A percentile compares a stretch with the other conserved stretches of the same genome.
These are phyloP conservation scores for Zygosaccharomyces sapae DNA, from an alignment of 1,139 yeast genomes.

Conservation along the genomic window DNA sequence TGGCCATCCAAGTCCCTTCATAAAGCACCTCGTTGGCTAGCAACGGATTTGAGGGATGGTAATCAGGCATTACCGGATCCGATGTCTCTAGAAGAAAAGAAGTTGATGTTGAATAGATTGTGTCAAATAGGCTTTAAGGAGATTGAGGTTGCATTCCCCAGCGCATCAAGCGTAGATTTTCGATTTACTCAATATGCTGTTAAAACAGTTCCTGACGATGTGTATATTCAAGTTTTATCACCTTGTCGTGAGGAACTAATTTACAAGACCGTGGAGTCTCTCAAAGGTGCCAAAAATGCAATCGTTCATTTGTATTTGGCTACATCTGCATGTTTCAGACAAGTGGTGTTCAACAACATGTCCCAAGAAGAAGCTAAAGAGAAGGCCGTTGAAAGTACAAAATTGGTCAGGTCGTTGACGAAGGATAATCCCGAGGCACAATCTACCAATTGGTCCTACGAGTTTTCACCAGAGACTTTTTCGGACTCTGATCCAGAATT, in stretches of 20 bases:
- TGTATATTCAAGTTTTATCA: slow-evolving; percentile 82
- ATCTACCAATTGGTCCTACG: slow-evolving; percentile 81
- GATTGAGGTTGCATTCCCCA: slow-evolving; percentile 96
- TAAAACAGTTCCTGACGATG: slow-evolving; percentile 90
- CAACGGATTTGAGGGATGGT: slow-evolving; percentile 95
- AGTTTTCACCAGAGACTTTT: slow-evolving; percentile 93
- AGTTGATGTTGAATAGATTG: slow-evolving; percentile 77
- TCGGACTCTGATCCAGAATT: slow-evolving; percentile 83
- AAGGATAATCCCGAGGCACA: slow-evolving; percentile 76
- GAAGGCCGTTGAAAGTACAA: slow-evolving; percentile 81
- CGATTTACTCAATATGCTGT: slow-evolving; percentile 93
- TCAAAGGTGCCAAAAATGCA: slow-evolving; percentile 85
- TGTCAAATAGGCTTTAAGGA: slow-evolving; percentile 90
- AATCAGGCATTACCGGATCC: slow-evolving; percentile 97
- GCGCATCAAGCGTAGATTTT: slow-evolving; percentile 93
- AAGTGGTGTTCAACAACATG: slow-evolving; percentile 84
- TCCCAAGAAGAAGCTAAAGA: slow-evolving; percentile 71
- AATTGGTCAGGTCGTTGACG: slow-evolving; percentile 74
- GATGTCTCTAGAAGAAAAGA: slow-evolving; percentile 86
- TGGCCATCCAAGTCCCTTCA: slow-evolving; percentile 81
- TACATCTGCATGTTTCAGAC: slow-evolving; percentile 84
- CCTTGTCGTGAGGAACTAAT: slow-evolving; percentile 91
- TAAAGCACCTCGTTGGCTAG: slow-evolving; percentile 91
- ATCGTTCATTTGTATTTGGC: slow-evolving; percentile 90
- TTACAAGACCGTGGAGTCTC: slow-evolving; percentile 80